A percentile compares a stretch with the other conserved stretches of the same genome.
phyloP scores from a whole-genome alignment of 2,329 filamentous ascomycete genomes.

The Hymenoscyphus salicellus region DNA sequence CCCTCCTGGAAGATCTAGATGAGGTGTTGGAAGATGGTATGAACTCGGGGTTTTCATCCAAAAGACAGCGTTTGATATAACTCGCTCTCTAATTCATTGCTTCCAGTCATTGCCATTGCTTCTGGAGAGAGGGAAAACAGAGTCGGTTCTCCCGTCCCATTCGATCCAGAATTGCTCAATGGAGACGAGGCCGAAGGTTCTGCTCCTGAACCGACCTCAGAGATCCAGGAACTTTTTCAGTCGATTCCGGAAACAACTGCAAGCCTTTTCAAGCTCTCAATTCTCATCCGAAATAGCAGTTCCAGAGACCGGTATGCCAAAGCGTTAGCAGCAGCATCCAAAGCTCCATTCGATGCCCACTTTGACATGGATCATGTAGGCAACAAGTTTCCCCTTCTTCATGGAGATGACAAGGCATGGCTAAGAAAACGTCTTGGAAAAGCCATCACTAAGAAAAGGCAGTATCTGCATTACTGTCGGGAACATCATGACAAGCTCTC shows the following conservation, averaged over 20 bases:
- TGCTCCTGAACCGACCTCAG: not conserved
- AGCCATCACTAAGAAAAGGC: constrained; percentile 30
- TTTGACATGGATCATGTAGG: constrained; percentile 19
- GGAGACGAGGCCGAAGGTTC: not conserved
- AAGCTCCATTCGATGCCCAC: constrained; percentile 11
- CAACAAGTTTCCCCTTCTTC: constrained; percentile 14
- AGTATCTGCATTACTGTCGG: constrained; percentile 30
- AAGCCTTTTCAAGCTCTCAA: constrained; percentile 18
- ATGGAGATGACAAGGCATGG: constrained; percentile 10
- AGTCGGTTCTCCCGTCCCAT: not conserved
- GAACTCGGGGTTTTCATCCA: no score
- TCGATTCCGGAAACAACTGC: constrained; percentile 12
- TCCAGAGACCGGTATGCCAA: constrained; percentile 16
- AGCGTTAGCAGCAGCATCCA: constrained; percentile 6
- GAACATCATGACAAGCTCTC: constrained; percentile 24
- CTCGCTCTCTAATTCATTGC: not conserved
- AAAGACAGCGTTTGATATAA: no score
- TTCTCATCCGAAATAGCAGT: constrained; percentile 18
- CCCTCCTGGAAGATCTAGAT: constrained; percentile 14
- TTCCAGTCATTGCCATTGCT: not conserved
- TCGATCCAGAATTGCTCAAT: not conserved
- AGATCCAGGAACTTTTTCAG: constrained; percentile 6
- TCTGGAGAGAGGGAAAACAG: not conserved
- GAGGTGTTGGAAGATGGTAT: constrained; percentile 18
- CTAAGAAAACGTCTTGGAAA: constrained; percentile 27